Conservation (phyloP, 73 alveolate species). For the Paramecium caudatum region DNA sequence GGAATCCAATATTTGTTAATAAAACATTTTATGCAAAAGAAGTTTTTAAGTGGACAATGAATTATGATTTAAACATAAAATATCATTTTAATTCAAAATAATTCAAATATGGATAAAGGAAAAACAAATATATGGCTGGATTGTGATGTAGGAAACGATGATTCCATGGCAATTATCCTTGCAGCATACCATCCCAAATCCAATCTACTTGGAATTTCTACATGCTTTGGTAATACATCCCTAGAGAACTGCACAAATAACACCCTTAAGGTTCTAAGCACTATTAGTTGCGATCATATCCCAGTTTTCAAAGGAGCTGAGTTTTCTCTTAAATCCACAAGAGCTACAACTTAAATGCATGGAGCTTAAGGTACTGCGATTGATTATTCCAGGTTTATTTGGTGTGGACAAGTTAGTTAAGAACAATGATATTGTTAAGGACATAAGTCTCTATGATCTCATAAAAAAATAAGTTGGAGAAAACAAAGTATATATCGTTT, state of each 20-base stretch:
- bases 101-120: background rate
- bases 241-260: constrained; percentile 45
- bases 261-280: constrained; percentile 6
- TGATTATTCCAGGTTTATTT: background rate
- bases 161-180: constrained; percentile 49
- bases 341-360: constrained; percentile 54
- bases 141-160: constrained; percentile 69
- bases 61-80: background rate
- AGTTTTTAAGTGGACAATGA: background rate
- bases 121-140: constrained; percentile 54
- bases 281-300: constrained; percentile 2
- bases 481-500: background rate
- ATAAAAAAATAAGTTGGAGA: constrained; percentile 2
- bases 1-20: no score
- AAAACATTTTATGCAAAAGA: background rate
- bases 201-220: constrained; percentile 48
- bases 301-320: constrained; percentile 58
- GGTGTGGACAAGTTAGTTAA: background rate
- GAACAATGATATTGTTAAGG: background rate
- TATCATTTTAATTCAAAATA: background rate
- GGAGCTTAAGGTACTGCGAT: constrained; percentile 3
- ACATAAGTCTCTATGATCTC: background rate
- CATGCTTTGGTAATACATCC: constrained; percentile 49
- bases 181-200: background rate
- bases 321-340: background rate